Base-by-base conservation (phyloP, 345 rosid species). In the Hibiscus syriacus region DNA sequence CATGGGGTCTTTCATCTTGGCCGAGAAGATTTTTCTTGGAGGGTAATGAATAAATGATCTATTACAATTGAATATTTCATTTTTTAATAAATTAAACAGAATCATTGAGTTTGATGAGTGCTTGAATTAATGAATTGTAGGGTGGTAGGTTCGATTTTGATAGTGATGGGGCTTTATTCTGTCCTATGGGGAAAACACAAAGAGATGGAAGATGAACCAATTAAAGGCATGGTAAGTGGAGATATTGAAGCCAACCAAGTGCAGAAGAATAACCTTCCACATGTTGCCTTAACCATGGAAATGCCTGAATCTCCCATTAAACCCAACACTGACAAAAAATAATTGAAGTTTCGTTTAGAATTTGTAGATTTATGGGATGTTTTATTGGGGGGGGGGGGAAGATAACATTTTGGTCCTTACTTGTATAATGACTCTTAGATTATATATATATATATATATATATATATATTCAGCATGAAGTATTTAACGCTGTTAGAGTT, bases 161-260 rank as follows among this genome's bases (percentile, higher is more conserved):
- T 89, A 52, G 92, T 81, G 0, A 70, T 85, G 5, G 98, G 98
- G 17, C 88, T 93, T 1, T 90, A 87, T 74, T 76, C 88, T 0
- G 85, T 89, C 16, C 84, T 93, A 38, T 93, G 98, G 98, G 98
- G 98, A 4, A 90, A 90, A 41, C 96, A 90, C 68, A 80, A 82
- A 52, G 77, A 76, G 12, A 16, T n/a, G 0, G 71, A 48, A 32
- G 67, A 60, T 53, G 56, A 88, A 25, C 81, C 72, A 0, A 73
- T 82, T 2, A 88, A 81, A 72, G 73, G n/a, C n/a, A n/a, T n/a
- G n/a, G 6, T 63, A 20, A 70, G 64, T 0, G 79, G 69, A 43
- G 87, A 84, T 38, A 53, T 83, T 67, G 85, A 80, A 78, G 79
- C 78, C 4, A 79, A 79, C 72, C 41, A 72, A 55, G 70, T 77